phyloP scores from a whole-genome alignment of 768 basidiomycete genomes.

The Flagelloscypha sp. region DNA sequence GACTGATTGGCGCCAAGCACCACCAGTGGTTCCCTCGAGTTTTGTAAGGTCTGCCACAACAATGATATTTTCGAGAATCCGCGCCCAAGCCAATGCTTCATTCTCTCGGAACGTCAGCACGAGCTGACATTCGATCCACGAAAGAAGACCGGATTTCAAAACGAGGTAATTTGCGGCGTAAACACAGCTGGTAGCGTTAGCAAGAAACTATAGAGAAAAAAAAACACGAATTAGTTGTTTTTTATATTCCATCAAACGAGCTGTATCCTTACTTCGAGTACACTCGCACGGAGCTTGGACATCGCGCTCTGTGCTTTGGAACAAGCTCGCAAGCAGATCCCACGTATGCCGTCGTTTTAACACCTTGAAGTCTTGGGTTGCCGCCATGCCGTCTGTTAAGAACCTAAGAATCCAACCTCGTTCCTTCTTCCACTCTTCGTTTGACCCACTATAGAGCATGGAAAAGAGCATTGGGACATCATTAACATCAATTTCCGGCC shows the following conservation, averaged over 20 bases:
- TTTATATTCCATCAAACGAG: not conserved
- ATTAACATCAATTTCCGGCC: conserved; percentile 66
- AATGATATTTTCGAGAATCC: conserved; percentile 57
- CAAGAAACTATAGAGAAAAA: conserved; percentile 47
- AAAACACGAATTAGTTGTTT: conserved; percentile 1
- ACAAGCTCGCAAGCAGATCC: conserved; percentile 79
- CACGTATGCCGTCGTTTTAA: conserved; percentile 78
- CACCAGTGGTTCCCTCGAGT: conserved; percentile 43
- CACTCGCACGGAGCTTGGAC: conserved; percentile 37
- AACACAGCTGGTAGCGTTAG: conserved; percentile 61
- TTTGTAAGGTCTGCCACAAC: conserved; percentile 40
- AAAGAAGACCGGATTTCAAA: conserved; percentile 59
- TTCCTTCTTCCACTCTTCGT: conserved; percentile 79
- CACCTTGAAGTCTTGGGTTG: conserved; percentile 72
- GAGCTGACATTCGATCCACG: conserved; percentile 80
- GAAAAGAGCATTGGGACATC: conserved; percentile 90
- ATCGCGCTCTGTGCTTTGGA: conserved; percentile 60
- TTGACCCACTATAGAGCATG: conserved; percentile 72
- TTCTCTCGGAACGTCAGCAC: conserved; percentile 21
- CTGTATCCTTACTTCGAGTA: conserved; percentile 54
- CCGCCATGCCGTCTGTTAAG: conserved; percentile 71
- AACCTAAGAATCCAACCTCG: conserved; percentile 84
- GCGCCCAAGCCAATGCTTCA: conserved; percentile 53
- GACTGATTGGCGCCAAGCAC: conserved; percentile 53
- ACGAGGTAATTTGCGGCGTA: conserved; percentile 67